phyloP scores from a whole-genome alignment of 2,329 filamentous ascomycete genomes.

The Colletotrichum neosansevieriae region DNA sequence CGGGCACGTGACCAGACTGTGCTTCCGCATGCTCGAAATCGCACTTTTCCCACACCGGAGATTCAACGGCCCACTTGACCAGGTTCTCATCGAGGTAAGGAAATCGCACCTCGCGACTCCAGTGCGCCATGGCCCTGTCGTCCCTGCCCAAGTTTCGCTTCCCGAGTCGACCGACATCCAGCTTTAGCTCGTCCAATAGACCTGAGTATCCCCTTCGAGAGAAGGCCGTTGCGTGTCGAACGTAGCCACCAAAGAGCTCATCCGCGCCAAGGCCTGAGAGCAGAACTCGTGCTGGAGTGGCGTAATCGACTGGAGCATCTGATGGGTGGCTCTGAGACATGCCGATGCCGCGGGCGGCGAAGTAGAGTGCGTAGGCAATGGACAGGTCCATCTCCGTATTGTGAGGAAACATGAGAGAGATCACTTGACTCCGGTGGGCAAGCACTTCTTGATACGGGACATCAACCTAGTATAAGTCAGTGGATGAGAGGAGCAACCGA shows the following conservation, averaged over 20 bases:
- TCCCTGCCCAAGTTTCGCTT: constrained; percentile 96
- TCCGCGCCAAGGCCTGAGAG: constrained; percentile 95
- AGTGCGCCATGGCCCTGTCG: constrained; percentile 90
- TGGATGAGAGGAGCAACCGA: neutral
- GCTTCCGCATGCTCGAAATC: constrained; percentile 68
- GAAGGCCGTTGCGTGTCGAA: constrained; percentile 84
- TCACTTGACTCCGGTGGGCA: constrained; percentile 75
- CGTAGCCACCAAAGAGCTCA: constrained; percentile 95
- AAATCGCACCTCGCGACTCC: constrained; percentile 89
- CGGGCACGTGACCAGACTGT: constrained; percentile 71
- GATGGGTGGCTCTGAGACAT: constrained; percentile 50
- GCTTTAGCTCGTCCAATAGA: constrained; percentile 82
- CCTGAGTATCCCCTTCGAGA: constrained; percentile 75
- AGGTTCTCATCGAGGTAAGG: constrained; percentile 91
- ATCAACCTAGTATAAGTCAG: constrained; percentile 68
- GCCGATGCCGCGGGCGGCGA: constrained; percentile 83
- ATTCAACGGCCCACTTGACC: constrained; percentile 81
- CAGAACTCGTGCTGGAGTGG: constrained; percentile 82
- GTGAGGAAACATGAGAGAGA: constrained; percentile 88
- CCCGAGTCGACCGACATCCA: constrained; percentile 88
- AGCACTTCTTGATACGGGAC: constrained; percentile 82
- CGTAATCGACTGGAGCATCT: constrained; percentile 60
- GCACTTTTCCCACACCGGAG: constrained; percentile 86
- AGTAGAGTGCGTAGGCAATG: constrained; percentile 93
- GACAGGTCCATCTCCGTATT: constrained; percentile 99